Evolutionary conservation across 225 moss, liverwort and hornwort genomes (phyloP).

Genomic region (Sphagnum contortum): DNA sequence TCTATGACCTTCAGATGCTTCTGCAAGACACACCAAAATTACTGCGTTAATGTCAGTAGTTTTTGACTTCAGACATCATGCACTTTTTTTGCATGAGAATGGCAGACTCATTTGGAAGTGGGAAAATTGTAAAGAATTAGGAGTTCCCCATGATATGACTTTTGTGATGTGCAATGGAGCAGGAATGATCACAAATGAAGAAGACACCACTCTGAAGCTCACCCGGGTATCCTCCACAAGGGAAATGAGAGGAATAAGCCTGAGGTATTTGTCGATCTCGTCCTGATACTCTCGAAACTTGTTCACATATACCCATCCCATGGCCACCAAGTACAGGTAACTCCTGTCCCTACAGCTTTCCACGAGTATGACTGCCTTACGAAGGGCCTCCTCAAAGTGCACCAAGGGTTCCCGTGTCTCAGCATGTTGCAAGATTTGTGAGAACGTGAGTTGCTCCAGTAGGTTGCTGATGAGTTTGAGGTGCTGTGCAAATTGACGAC

Average conservation of each 20-base stretch:
- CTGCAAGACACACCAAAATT: slow-evolving; percentile 15
- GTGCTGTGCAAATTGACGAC: slow-evolving; percentile 42
- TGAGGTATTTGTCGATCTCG: slow-evolving; percentile 47
- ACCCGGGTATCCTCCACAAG: slow-evolving; percentile 47
- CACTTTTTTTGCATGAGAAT: too few relatives aligned
- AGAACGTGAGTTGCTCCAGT: slow-evolving; percentile 38
- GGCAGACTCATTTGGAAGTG: too few relatives aligned
- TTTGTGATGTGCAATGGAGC: too few relatives aligned
- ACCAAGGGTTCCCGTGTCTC: slow-evolving; percentile 45
- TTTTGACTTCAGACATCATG: too few relatives aligned
- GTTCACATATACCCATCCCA: slow-evolving; percentile 42
- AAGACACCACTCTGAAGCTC: neutral
- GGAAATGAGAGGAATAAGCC: slow-evolving; percentile 41
- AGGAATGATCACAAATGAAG: neutral
- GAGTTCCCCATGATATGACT: too few relatives aligned
- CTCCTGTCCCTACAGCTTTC: slow-evolving; percentile 48
- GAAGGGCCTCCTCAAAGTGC: slow-evolving; percentile 34
- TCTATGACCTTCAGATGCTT: slow-evolving; percentile 66
- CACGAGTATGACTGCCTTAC: slow-evolving; percentile 28
- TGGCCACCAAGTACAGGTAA: slow-evolving; percentile 45
- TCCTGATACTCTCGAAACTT: slow-evolving; percentile 42
- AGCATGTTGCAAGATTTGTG: slow-evolving; percentile 29
- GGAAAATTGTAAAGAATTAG: too few relatives aligned
- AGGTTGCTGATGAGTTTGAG: slow-evolving; percentile 42
- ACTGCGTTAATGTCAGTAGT: too few relatives aligned